Base-by-base conservation (phyloP, 1,284 basidiomycete species). In the Irpex sp. region DNA sequence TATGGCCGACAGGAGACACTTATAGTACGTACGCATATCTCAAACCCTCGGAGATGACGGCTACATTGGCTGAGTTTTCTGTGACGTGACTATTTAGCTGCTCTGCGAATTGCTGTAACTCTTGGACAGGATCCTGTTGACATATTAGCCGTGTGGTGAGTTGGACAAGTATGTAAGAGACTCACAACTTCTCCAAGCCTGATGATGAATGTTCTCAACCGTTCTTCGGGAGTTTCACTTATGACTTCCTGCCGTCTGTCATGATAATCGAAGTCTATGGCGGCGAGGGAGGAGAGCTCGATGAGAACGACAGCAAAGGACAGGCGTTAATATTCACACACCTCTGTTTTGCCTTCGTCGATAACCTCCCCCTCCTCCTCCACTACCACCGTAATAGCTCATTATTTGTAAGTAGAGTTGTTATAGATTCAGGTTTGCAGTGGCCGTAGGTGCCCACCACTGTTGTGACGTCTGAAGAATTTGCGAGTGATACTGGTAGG, bases 181-280 rank as follows among this genome's bases (percentile, higher is more conserved):
- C 47, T 50, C 72, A 94, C 93, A 75, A 93, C 92, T 79, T 95
- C 92, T 57, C 92, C 92, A 62, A 92, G 80, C 70, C 87, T 88
- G 69, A 93, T 79, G 66, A 94, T 88, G 65, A 84, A 80, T 66
- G 80, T 83, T 75, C 83, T 88, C 63, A 93, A 77, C 69, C 85
- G 87, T 62, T 90, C 83, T 66, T 91, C 89, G 17, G 90, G 89
- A 13, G 88, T 85, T 68, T 94, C 93, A 67, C 78, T 76, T 15
- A 58, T 17, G 43, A 77, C 68, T 61, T 88, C 86, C 65, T 83
- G 82, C 19, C 87, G 83, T 46, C 84, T 80, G 76, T 89, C 85
- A 67, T 88, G 58, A 53, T 43, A 60, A 21, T 58, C 55, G 53
- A 61, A 56, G 31, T 59, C 59, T 57, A 15, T 26, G 35, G n/a